phyloP scores from a whole-genome alignment of 495 filamentous ascomycete species.

The Massariosphaeria phaeospora region DNA sequence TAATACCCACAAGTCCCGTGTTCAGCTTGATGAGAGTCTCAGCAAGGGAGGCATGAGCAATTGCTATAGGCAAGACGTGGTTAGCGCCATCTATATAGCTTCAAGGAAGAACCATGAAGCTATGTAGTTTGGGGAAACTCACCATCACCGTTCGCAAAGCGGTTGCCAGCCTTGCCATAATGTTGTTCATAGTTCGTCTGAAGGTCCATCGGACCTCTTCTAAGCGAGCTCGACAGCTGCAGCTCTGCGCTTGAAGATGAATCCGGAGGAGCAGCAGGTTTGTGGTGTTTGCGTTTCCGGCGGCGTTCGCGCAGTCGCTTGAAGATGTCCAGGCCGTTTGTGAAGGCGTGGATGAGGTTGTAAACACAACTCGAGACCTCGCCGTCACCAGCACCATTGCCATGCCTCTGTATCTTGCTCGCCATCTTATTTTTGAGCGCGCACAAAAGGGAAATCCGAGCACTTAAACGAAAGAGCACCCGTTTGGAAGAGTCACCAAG shows the following conservation, averaged over 20 bases:
- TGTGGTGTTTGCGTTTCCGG: slow-evolving; percentile 30
- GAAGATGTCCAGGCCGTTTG: slow-evolving; percentile 32
- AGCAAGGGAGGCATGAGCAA: slow-evolving; percentile 31
- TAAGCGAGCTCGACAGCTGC: slow-evolving; percentile 33
- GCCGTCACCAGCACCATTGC: not conserved
- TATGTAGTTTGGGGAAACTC: slow-evolving; percentile 1
- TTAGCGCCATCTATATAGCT: not conserved
- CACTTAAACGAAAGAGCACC: not conserved
- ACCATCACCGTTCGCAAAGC: slow-evolving; percentile 40
- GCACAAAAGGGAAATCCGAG: slow-evolving; percentile 4
- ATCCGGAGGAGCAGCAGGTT: not conserved
- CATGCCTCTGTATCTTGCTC: not conserved
- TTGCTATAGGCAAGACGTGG: not conserved
- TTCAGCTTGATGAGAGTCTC: slow-evolving; percentile 42
- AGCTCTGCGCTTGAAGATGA: slow-evolving; percentile 24
- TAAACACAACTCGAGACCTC: slow-evolving; percentile 24
- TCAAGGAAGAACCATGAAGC: slow-evolving; percentile 10
- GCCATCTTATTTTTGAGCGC: too few species aligned
- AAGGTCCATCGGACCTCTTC: slow-evolving; percentile 37
- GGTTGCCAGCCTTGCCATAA: slow-evolving; percentile 28
- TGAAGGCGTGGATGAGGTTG: slow-evolving; percentile 33
- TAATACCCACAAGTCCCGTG: slow-evolving; percentile 43
- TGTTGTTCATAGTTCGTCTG: slow-evolving; percentile 34
- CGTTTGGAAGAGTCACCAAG: slow-evolving; percentile 22
- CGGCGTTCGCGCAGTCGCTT: slow-evolving; percentile 28